phyloP scores from a whole-genome alignment of 331 rosid species.

The Acacia concinna region DNA sequence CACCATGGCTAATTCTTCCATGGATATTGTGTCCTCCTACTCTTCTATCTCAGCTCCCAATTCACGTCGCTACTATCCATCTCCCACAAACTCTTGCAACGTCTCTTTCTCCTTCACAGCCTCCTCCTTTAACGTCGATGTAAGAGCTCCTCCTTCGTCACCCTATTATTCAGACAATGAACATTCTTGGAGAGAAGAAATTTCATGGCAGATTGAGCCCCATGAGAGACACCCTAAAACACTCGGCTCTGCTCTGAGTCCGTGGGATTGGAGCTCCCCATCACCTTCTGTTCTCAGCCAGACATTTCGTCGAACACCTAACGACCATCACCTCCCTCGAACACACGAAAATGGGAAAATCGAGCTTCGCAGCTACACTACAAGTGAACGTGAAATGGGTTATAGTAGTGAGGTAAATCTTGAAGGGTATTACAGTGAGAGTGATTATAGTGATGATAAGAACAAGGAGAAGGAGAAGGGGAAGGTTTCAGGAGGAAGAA shows the following conservation, averaged over 20 bases:
- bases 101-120: conserved; percentile 51
- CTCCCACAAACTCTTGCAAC: conserved; percentile 40
- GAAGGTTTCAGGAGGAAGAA: conserved; percentile 25
- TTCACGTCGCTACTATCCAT: conserved; percentile 36
- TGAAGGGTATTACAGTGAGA: too few relatives aligned
- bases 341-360: conserved; percentile 54
- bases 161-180: conserved; percentile 74
- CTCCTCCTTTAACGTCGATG: conserved; percentile 29
- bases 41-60: conserved; percentile 17
- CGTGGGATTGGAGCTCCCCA: conserved; percentile 46
- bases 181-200: conserved; percentile 68
- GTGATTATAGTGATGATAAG: neutral
- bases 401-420: neutral
- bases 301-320: conserved; percentile 50
- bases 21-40: conserved; percentile 39
- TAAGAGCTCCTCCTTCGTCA: conserved; percentile 42
- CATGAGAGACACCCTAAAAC: conserved; percentile 44
- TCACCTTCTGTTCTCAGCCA: conserved; percentile 33
- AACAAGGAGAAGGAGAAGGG: too few relatives aligned
- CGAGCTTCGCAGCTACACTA: conserved; percentile 70
- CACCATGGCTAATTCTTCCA: conserved; percentile 59
- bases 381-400: conserved; percentile 40
- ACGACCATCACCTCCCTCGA: conserved; percentile 58
- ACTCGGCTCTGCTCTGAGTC: conserved; percentile 63
- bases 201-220: conserved; percentile 82